Base-by-base conservation (phyloP, 2,329 filamentous ascomycete species). In the Penicillium capsulatum region DNA sequence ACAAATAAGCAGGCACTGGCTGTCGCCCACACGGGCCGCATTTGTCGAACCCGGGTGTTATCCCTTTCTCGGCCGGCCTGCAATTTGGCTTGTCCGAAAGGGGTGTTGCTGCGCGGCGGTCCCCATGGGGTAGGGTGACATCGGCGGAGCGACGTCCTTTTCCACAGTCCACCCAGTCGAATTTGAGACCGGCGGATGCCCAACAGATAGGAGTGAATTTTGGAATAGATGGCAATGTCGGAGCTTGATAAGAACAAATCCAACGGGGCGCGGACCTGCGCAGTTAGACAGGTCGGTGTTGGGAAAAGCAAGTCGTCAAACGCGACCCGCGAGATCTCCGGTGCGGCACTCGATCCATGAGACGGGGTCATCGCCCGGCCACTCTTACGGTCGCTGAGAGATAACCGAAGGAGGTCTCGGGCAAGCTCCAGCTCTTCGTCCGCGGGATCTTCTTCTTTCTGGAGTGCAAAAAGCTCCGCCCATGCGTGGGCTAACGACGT, bases 11-110 rank as follows among this genome's bases (percentile, higher is more conserved):
- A 84, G 2, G 89, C 86, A 57, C 86, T 89, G 52, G 85, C 84
- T 0, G 87, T 94, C 0, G 89, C 91, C 92, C 92, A 98, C 1
- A 91, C 78, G 47, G 81, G 84, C 11, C 92, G 80, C 75, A 94
- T 84, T 0, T 78, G 75, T 22, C 74, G 72, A 3, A 77, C 75
- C 13, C 91, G 76, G 11, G 69, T 60, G 17, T 79, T 79, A 50
- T 81, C 78, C 35, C 85, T 77, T 51, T 77, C 68, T 17, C 88
- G 77, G 8, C 85, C 74, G 15, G 77, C 68, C 17, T 69, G 70
- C 11, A 86, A 75, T 45, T 78, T 76, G 13, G 75, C 72, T 42
- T 78, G 73, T 1, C 83, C 82, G 22, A 73, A 72, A 19, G 71
- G 70, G 13, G 77, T 79, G 47, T 75, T 81, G 47, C 80, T 83